These are phyloP conservation scores for Blastomyces gilchristii DNA, from an alignment of 2,329 filamentous ascomycete species.

Conservation along the genomic window DNA sequence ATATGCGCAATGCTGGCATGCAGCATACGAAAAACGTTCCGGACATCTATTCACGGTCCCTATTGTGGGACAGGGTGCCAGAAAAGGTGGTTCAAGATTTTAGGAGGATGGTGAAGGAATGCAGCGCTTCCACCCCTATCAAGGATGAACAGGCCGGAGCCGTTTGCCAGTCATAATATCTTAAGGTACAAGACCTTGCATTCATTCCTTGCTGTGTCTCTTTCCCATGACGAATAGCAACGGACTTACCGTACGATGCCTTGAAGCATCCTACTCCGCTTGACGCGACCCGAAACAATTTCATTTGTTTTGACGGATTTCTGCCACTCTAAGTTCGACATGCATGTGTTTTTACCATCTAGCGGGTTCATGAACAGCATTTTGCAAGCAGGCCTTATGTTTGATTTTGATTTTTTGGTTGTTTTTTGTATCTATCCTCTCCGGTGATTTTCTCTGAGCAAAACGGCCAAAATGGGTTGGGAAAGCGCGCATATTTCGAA, in stretches of 20 bases:
- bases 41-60: slow-evolving; percentile 83
- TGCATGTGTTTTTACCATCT: slow-evolving; percentile 2
- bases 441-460: not conserved
- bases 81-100: slow-evolving; percentile 86
- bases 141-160: slow-evolving; percentile 24
- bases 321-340: not conserved
- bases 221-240: not conserved
- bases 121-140: slow-evolving; percentile 33
- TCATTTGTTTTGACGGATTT: slow-evolving; percentile 19
- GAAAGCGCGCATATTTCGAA: slow-evolving; percentile 3
- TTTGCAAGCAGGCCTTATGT: slow-evolving; percentile 18
- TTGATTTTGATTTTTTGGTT: slow-evolving; percentile 15
- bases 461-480: not conserved
- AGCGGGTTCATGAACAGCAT: slow-evolving; percentile 21
- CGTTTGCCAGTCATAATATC: slow-evolving; percentile 11
- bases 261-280: slow-evolving; percentile 11
- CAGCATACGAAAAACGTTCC: slow-evolving; percentile 58
- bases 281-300: slow-evolving; percentile 7
- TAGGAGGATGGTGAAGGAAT: slow-evolving; percentile 78
- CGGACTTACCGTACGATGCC: slow-evolving; percentile 3
- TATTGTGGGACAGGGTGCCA: slow-evolving; percentile 91
- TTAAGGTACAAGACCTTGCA: not conserved
- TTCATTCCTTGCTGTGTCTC: not conserved
- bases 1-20: slow-evolving; percentile 58
- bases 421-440: slow-evolving; percentile 13